These are phyloP conservation scores for Urtica urens DNA, from an alignment of 306 rosid species.

Conservation along the genomic window DNA sequence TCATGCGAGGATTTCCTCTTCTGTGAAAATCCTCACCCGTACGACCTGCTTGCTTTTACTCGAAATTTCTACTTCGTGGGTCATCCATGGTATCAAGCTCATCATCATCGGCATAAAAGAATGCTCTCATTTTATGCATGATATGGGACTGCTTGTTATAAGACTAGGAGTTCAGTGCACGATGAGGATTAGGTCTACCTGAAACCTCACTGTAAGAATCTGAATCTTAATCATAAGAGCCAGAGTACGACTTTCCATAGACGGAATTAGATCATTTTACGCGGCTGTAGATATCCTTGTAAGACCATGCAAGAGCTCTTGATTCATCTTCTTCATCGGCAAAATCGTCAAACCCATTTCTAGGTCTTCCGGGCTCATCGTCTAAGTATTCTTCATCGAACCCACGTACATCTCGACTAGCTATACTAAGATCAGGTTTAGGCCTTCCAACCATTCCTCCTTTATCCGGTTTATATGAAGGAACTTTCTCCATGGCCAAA, in stretches of 20 bases:
- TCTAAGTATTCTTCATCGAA: constrained; percentile 41
- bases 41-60: constrained; percentile 34
- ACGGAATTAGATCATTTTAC: constrained; percentile 14
- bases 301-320: constrained; percentile 31
- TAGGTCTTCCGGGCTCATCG: constrained; percentile 32
- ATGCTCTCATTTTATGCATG: neutral
- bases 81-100: constrained; percentile 51
- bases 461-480: no score
- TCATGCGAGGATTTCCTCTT: constrained; percentile 17
- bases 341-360: constrained; percentile 88
- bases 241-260: constrained; percentile 33
- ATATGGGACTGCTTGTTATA: no score
- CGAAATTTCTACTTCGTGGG: constrained; percentile 26
- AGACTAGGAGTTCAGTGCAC: constrained; percentile 14
- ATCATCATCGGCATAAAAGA: constrained; percentile 49
- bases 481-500: constrained; percentile 33
- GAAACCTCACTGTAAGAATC: constrained; percentile 38
- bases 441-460: no score
- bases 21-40: constrained; percentile 26
- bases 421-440: constrained; percentile 36
- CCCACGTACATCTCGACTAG: constrained; percentile 32
- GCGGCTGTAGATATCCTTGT: constrained; percentile 16
- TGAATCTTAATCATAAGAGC: constrained; percentile 45
- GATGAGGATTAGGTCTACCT: constrained; percentile 26
- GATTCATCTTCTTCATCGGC: constrained; percentile 71